Evolutionary conservation across 1,139 yeast species (phyloP), one percentile per base, ranked within the genome.

Genomic region (Yamadazyma friedrichii): DNA sequence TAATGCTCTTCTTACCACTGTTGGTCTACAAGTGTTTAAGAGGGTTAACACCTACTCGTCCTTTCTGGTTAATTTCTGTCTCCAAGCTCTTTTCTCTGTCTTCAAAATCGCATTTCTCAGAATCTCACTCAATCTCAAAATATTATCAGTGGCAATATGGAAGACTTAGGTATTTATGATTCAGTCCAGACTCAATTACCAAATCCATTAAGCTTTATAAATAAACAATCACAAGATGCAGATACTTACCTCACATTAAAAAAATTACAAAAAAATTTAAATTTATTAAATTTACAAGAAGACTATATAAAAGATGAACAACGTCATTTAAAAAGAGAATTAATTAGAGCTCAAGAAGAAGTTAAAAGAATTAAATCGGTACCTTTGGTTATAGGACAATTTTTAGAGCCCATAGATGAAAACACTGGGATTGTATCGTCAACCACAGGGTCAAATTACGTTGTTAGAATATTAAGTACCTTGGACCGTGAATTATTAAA

Each of bases 261-360:
- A 73, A 85, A 81, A 59, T 76, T 93, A 49, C 95, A 93, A 60
- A 88, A 91, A 52, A 96, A 91, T 58, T 76, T 88, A 54, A 96
- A 91, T 55, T 70, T 93, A 42, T 68, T 94, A 48, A 70, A 78
- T 44, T 72, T 93, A 50, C 98, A 93, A 65, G 98, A 93, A 63
- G 98, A 91, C 47, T 94, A 91, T 62, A 89, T 94, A 59, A 93
- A 93, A 61, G 98, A 93, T 61, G 99, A 94, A 64, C 97, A 91
- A 61, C 94, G 97, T 59, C 96, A 91, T 64, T 76, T 94, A 59
- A 91, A 88, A 59, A 77, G 98, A 51, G 99, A 94, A 67, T 76
- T 94, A 43, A 83, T 91, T 35, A 82, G 98, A 53, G 98, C 98
- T 1, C 98, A 94, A 63, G 98, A 94, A 64, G 99, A 94, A 65